phyloP scores from a whole-genome alignment of 257 asterid genomes.

The Striga asiatica region DNA sequence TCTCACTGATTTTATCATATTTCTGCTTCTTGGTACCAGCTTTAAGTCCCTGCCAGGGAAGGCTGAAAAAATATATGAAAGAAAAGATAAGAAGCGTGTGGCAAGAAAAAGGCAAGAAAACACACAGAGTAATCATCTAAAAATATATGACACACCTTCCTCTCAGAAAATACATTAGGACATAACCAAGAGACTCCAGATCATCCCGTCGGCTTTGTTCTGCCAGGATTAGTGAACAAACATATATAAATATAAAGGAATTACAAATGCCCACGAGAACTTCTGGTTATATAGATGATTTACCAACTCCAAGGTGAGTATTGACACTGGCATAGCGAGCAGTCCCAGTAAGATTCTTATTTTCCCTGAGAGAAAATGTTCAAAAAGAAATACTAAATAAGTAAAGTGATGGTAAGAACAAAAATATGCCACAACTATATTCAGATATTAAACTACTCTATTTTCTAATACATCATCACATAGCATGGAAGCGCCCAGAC shows the following conservation, averaged over 20 bases:
- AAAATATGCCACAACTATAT: no score
- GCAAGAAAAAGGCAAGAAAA: no score
- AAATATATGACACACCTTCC: conserved; percentile 84
- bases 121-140: no score
- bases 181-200: conserved; percentile 91
- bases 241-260: no score
- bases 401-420: not conserved
- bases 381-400: conserved; percentile 9
- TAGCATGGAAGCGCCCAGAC: no score
- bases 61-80: conserved; percentile 43
- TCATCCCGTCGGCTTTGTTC: conserved; percentile 98
- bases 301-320: conserved; percentile 93
- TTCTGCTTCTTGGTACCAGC: conserved; percentile 96
- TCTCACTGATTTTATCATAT: conserved; percentile 87
- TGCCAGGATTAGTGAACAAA: conserved; percentile 25
- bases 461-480: no score
- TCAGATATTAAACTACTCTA: no score
- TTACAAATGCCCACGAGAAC: no score
- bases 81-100: no score
- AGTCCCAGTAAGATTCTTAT: conserved; percentile 91
- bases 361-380: conserved; percentile 51
- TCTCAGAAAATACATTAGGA: conserved; percentile 90
- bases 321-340: conserved; percentile 97
- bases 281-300: conserved; percentile 25
- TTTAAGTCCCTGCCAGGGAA: conserved; percentile 97